These are phyloP conservation scores for Allium sativum DNA, from an alignment of 106 monocot genomes.

Conservation along the genomic window DNA sequence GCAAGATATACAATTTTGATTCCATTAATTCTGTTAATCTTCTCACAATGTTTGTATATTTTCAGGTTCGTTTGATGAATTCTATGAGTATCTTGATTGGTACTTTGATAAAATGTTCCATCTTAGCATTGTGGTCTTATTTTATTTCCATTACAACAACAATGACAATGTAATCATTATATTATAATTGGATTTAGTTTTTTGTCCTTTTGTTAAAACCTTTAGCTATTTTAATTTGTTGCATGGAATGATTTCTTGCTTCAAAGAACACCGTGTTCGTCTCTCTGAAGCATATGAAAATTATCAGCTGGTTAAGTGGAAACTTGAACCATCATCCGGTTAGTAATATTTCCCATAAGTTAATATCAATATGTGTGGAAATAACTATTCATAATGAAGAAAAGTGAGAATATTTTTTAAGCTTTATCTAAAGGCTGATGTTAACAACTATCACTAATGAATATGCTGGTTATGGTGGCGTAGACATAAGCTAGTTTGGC, in stretches of 20 bases:
- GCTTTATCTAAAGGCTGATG: too few species aligned
- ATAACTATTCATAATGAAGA: too few species aligned
- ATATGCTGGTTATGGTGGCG: constrained; percentile 50
- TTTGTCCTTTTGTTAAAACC: background rate
- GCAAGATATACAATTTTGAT: background rate
- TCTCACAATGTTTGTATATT: background rate
- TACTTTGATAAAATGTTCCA: constrained; percentile 55
- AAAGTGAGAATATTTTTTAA: too few species aligned
- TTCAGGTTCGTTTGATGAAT: constrained; percentile 61
- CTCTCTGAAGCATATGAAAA: constrained; percentile 81
- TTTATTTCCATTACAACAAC: constrained; percentile 63
- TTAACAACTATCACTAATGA: too few species aligned
- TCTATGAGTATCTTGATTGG: constrained; percentile 40
- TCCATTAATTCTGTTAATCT: too few species aligned
- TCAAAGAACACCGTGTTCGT: constrained; percentile 65
- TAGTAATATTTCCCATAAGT: constrained; percentile 25
- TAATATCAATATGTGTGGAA: too few species aligned
- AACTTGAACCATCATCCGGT: constrained; percentile 56
- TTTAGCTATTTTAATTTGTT: constrained; percentile 3
- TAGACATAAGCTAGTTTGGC: constrained; percentile 23
- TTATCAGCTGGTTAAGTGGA: constrained; percentile 71
- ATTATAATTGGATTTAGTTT: constrained; percentile 1
- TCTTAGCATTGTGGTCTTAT: constrained; percentile 51
- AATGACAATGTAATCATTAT: constrained; percentile 34
- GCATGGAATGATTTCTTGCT: constrained; percentile 81